Conservation (phyloP, 129 eudicot species). For the Arctium minus region DNA sequence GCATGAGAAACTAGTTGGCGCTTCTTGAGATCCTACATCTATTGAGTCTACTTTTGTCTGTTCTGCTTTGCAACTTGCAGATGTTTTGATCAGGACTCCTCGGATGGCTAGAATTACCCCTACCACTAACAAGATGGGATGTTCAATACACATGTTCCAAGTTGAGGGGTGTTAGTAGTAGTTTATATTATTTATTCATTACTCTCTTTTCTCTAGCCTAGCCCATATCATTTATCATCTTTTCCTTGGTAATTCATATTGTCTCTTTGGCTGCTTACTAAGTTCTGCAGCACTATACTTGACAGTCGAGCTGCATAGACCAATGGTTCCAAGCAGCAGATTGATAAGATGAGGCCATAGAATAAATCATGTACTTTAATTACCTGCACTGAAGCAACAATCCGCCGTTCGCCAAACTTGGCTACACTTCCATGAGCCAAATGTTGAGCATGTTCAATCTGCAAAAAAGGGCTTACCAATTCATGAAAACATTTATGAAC, state of each 20-base stretch:
- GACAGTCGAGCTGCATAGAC: not conserved
- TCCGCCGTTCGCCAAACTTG: constrained; percentile 67
- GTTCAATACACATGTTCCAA: not conserved
- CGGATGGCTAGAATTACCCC: not conserved
- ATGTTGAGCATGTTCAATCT: constrained; percentile 99
- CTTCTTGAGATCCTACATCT: not conserved
- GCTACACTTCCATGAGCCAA: constrained; percentile 58
- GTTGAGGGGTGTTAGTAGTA: not conserved
- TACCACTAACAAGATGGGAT: not conserved
- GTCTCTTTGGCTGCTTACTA: not conserved
- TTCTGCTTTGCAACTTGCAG: not conserved
- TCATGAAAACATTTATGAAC: constrained; percentile 1
- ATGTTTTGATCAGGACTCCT: not conserved
- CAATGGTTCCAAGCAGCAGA: not conserved
- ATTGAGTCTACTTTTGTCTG: not conserved
- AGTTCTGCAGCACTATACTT: not conserved
- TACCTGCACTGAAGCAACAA: constrained; percentile 95
- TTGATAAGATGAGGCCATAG: not conserved
- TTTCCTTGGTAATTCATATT: not conserved
- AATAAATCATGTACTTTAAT: not conserved
- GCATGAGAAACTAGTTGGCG: not conserved
- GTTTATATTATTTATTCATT: not conserved
- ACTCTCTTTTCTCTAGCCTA: not conserved
- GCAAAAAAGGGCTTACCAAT: constrained; percentile 4
- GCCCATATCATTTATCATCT: not conserved